Evolutionary conservation across 768 basidiomycete species (phyloP), one percentile per base, ranked within the genome.

Genomic region (Phylloporus scabripes): DNA sequence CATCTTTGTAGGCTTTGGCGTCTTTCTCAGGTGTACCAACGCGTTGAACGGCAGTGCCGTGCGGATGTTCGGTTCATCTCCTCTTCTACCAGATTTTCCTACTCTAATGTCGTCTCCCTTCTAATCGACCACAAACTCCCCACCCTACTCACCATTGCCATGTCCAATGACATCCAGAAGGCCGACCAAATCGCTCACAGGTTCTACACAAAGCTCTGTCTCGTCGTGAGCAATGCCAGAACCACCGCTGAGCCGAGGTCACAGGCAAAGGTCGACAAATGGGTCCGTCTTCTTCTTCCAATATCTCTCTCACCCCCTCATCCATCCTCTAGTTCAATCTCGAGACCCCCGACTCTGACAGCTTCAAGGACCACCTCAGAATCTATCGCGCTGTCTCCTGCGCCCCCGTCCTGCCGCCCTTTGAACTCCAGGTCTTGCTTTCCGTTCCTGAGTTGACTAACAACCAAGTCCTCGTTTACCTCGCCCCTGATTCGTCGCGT

Each of bases 161-260:
- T 76, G 74, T 75, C 74, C 59, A 74, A 72, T 72, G 75, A 77
- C 67, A 70, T 70, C 51, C 70, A 70, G 63, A 89, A 82, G 74
- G 85, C 87, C 57, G 87, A 92, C 76, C 87, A 89, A 75, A 91
- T 92, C 60, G 85, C 85, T 42, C 82, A 83, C 67, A 82, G 83
- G 65, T 81, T 88, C 68, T 90, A 87, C 71, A 80, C 83, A 44
- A 92, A 92, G 73, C 81, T 91, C 46, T 80, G 80, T 64, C 81
- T 85, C 60, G 77, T 87, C 57, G 75, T 92, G 55, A 77, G 82
- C 65, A 73, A 87, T 62, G 85, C 87, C 12, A 74, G 89, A 51
- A 74, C 82, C n/a, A 84, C 85, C 37, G 65, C 67, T 44, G 79
- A 77, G 55, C 63, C 65, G 1, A 66, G 57, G 49, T 54, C 59